Percentiles rank a stretch among this genome's conserved stretches.
Evolutionary conservation across 441 rosid species (phyloP).

Genomic region (Manihot esculenta): DNA sequence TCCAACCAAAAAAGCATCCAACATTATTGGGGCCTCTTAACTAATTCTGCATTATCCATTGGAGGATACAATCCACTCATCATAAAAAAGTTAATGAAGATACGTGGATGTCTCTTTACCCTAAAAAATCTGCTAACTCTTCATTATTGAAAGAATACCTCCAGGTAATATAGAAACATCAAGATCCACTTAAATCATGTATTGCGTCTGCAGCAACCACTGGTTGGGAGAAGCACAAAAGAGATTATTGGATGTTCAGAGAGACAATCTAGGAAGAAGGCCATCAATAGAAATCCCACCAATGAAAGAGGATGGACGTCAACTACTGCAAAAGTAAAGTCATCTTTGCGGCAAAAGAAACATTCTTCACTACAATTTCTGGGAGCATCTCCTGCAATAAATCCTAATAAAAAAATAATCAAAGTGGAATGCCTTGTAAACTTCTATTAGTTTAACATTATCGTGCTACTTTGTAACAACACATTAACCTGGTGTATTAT

Average conservation of each 20-base stretch:
- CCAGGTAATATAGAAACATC: neutral
- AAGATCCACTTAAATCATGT: conserved; percentile 22
- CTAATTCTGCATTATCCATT: conserved; percentile 8
- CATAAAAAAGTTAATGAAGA: neutral
- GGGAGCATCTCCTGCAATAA: conserved; percentile 15
- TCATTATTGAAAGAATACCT: conserved; percentile 17
- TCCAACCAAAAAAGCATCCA: neutral
- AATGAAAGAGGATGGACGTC: conserved; percentile 10
- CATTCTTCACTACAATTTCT: conserved; percentile 21
- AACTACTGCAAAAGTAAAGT: conserved; percentile 11
- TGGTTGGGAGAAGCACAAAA: conserved; percentile 20
- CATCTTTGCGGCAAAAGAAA: conserved; percentile 18
- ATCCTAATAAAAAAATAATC: conserved; percentile 21
- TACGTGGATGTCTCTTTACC: conserved; percentile 14
- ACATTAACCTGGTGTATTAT: neutral
- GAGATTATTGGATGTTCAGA: neutral
- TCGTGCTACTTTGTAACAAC: conserved; percentile 19
- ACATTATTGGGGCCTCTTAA: neutral
- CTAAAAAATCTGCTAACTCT: conserved; percentile 9
- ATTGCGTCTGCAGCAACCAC: conserved; percentile 22
- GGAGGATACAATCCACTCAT: neutral
- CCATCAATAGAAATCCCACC: conserved; percentile 1
- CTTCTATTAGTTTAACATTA: conserved; percentile 23
- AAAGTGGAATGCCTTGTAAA: conserved; percentile 35
- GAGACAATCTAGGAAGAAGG: conserved; percentile 13